Base-by-base conservation (phyloP, 495 filamentous ascomycete genomes). In the Schizothecium vesticola region DNA sequence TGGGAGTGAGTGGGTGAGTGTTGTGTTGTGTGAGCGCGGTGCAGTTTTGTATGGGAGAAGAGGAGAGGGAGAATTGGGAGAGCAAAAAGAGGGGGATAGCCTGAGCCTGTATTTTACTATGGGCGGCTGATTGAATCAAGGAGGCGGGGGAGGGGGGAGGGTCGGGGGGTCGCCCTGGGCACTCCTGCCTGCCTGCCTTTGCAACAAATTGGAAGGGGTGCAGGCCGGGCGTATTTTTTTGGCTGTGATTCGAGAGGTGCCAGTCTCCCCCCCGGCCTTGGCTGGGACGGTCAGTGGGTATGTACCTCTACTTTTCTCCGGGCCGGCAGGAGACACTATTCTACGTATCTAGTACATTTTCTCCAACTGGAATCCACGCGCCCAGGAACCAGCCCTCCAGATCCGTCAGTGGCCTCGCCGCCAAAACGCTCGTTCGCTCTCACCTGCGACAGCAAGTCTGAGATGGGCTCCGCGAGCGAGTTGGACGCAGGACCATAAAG, bases 61-160 rank as follows among this genome's bases (percentile, higher is more conserved):
- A 73, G 70, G 71, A 74, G 83, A 55, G 56, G 79, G 79, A 81
- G 79, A 80, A 81, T 87, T 87, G 88, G 63, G 63, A 65, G 77
- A 69, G 78, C 75, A 72, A 73, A 76, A 70, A 73, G 70, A 85
- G 86, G 86, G 82, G 86, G 79, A 76, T 72, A 69, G 76, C 75
- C 79, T 74, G 75, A 70, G 76, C 77, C 76, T 80, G 80, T 81
- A 85, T 86, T 88, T 87, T 86, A 87, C 84, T 86, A 85, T 83
- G 82, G 77, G 80, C 80, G 79, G 77, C 82, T 83, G 80, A 82
- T 84, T 85, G 82, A 81, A 80, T 75, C 79, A 76, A 74, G 74
- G 76, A 78, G 74, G 70, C 65, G 69, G 73, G 26, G 26, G 31
- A 61, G 71, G 69, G 73, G 26, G 26, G 31, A 61, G 71, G 67